These are phyloP conservation scores for Backusella luteola DNA, from an alignment of 192 early-diverging fungal species.

Conservation along the genomic window DNA sequence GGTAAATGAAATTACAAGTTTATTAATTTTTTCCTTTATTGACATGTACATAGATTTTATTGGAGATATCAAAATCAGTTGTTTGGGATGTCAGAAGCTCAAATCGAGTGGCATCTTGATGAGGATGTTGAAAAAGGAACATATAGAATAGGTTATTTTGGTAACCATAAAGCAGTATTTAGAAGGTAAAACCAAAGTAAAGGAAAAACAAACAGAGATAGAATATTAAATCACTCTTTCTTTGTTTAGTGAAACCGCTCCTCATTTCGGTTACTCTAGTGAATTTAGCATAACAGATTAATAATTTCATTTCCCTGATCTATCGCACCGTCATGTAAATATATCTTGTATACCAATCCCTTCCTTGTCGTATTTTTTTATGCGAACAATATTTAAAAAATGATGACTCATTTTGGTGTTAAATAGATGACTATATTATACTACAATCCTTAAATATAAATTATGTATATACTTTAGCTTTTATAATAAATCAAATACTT, in stretches of 20 bases:
- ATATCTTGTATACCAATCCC: neutral
- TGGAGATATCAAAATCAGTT: slow-evolving; percentile 14
- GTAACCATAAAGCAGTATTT: slow-evolving; percentile 16
- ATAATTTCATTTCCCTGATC: neutral
- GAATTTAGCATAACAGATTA: slow-evolving; percentile 5
- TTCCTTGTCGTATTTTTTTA: neutral
- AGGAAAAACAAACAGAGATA: neutral
- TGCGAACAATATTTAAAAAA: neutral
- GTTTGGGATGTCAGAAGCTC: slow-evolving; percentile 19
- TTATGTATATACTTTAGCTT: neutral
- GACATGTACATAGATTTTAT: slow-evolving; percentile 1
- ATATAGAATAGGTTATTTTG: slow-evolving; percentile 31
- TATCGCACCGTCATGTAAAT: neutral
- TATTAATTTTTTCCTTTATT: neutral
- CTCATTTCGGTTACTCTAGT: slow-evolving; percentile 18
- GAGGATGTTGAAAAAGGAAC: neutral
- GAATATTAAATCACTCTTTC: neutral
- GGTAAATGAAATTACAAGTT: neutral
- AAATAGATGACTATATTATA: neutral
- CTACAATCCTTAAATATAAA: neutral
- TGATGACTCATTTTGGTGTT: neutral
- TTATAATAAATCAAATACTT: neutral
- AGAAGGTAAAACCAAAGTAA: neutral
- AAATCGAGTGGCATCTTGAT: slow-evolving; percentile 19
- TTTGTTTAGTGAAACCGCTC: neutral